phyloP scores from a whole-genome alignment of 2,329 filamentous ascomycete genomes.

The Scedosporium apiospermum region DNA sequence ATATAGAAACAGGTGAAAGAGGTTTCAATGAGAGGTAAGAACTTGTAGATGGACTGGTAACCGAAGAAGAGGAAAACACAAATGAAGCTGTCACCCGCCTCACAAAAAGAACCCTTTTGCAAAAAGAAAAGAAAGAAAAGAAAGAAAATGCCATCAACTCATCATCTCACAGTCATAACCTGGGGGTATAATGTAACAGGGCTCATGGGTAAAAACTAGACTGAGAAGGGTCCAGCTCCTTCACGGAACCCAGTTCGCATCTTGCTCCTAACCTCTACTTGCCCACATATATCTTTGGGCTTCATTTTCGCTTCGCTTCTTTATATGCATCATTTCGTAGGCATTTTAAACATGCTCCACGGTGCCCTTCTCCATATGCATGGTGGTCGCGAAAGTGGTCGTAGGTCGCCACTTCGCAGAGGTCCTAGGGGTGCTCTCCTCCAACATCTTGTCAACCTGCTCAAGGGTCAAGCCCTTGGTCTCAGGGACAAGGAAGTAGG shows the following conservation, averaged over 20 bases:
- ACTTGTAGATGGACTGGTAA: not conserved
- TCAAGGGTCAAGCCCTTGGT: constrained; percentile 70
- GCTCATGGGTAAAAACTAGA: not conserved
- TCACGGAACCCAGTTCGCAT: not conserved
- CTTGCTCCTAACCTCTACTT: not conserved
- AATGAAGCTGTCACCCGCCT: not conserved
- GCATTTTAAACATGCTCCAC: not conserved
- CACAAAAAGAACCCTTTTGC: not conserved
- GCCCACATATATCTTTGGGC: not conserved
- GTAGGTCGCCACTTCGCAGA: constrained; percentile 68
- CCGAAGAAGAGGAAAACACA: not conserved
- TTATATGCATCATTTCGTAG: not conserved
- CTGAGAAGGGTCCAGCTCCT: not conserved
- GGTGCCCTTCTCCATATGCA: not conserved
- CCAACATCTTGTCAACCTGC: constrained; percentile 81
- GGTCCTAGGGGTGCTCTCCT: constrained; percentile 70
- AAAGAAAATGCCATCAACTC: not conserved
- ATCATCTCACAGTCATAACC: not conserved
- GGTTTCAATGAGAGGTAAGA: not conserved
- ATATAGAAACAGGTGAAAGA: not conserved
- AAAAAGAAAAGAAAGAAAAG: not conserved
- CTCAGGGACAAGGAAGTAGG: constrained; percentile 66
- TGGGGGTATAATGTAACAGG: not conserved
- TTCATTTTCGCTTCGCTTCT: not conserved
- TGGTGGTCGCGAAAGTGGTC: constrained; percentile 49